phyloP scores from a whole-genome alignment of 2,329 filamentous ascomycete species.

The Ceratocystiopsis sp. region DNA sequence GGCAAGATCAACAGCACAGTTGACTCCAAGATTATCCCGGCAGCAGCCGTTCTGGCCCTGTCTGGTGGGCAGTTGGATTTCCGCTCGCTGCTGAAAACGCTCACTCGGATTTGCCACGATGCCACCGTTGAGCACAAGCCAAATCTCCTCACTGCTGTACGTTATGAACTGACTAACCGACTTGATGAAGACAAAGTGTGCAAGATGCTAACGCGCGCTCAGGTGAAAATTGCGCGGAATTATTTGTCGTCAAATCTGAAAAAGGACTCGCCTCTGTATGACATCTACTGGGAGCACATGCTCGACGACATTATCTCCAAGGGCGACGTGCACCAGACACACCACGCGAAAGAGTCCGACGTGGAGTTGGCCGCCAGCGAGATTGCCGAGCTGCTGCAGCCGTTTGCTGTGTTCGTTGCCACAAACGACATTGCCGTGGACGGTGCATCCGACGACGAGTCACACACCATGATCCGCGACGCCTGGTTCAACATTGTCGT shows the following conservation, averaged over 20 bases:
- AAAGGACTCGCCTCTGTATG: conserved; percentile 57
- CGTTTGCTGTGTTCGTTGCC: conserved; percentile 72
- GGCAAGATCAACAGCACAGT: conserved; percentile 65
- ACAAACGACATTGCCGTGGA: conserved; percentile 37
- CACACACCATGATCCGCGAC: conserved; percentile 61
- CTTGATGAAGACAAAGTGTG: no score
- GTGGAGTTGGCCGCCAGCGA: conserved; percentile 69
- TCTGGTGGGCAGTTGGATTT: conserved; percentile 70
- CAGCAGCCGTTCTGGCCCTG: conserved; percentile 61
- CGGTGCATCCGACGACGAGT: conserved; percentile 44
- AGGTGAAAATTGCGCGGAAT: conserved; percentile 64
- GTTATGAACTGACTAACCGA: no score
- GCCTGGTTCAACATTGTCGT: conserved; percentile 97
- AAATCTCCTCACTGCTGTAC: conserved; percentile 22
- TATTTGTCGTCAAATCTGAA: conserved; percentile 56
- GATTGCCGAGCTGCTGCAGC: conserved; percentile 73
- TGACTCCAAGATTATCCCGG: conserved; percentile 71
- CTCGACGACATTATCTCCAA: conserved; percentile 80
- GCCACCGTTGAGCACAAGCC: conserved; percentile 53
- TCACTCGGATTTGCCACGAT: conserved; percentile 56
- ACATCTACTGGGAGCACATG: conserved; percentile 68
- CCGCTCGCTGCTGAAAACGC: conserved; percentile 69
- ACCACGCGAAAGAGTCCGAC: conserved; percentile 59
- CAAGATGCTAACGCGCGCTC: conserved; percentile 29
- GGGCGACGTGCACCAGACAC: conserved; percentile 64